Conservation (phyloP, 2,329 filamentous ascomycete genomes). For the Alternaria burnsii region DNA sequence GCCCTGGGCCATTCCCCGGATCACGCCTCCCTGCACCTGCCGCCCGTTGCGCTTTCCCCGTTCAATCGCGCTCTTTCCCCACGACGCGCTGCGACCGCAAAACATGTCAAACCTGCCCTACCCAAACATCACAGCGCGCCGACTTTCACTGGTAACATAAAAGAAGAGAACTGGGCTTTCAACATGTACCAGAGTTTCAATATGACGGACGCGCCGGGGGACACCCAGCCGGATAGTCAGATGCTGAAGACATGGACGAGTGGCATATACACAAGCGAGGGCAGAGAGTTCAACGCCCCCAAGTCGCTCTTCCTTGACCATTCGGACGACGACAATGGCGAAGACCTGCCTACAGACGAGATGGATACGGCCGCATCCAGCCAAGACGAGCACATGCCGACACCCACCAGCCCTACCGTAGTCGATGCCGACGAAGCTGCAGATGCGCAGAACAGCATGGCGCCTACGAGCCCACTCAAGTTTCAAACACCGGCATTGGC, state of each 20-base stretch:
- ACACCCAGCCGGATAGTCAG: slow-evolving; percentile 60
- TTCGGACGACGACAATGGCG: slow-evolving; percentile 22
- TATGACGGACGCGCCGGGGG: slow-evolving; percentile 50
- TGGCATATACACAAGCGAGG: slow-evolving; percentile 27
- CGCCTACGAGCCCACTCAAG: slow-evolving; percentile 45
- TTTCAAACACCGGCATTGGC: slow-evolving; percentile 55
- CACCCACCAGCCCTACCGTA: slow-evolving; percentile 43
- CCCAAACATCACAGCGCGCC: slow-evolving; percentile 44
- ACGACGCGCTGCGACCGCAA: slow-evolving; percentile 41
- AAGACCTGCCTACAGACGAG: slow-evolving; percentile 29
- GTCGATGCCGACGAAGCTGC: slow-evolving; percentile 37
- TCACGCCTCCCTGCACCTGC: slow-evolving; percentile 20
- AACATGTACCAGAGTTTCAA: slow-evolving; percentile 52
- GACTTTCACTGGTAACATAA: slow-evolving; percentile 31
- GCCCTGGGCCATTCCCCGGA: slow-evolving; percentile 11
- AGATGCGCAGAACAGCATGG: slow-evolving; percentile 23
- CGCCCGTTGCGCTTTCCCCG: slow-evolving; percentile 21
- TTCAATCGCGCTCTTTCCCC: slow-evolving; percentile 24
- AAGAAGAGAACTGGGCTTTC: slow-evolving; percentile 22
- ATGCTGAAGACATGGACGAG: slow-evolving; percentile 54
- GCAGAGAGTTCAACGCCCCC: slow-evolving; percentile 15
- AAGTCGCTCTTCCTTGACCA: slow-evolving; percentile 34
- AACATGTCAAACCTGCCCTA: slow-evolving; percentile 43
- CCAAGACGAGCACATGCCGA: slow-evolving; percentile 33
- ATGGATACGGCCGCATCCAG: slow-evolving; percentile 37